These are phyloP conservation scores for Tolypocladium endophyticum DNA, from an alignment of 2,329 filamentous ascomycete species.

Conservation along the genomic window DNA sequence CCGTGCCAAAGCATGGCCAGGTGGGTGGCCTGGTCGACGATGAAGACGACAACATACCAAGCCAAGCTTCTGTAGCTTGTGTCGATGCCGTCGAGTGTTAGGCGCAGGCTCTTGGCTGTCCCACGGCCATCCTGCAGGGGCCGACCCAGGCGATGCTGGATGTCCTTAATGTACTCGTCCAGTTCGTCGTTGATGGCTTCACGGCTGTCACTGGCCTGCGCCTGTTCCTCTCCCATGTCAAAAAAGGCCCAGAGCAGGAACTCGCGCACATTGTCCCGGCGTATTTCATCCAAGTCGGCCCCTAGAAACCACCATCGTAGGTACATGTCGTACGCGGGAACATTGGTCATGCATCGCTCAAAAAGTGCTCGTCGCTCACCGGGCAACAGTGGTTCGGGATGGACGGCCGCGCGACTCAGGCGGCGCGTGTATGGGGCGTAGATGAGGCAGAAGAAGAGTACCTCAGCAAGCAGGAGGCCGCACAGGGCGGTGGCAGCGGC, in stretches of 20 bases:
- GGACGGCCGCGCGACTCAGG: constrained; percentile 25
- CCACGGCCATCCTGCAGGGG: constrained; percentile 44
- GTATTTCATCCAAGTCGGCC: constrained; percentile 44
- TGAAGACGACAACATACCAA: constrained; percentile 52
- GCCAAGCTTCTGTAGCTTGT: constrained; percentile 49
- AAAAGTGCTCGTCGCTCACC: constrained; percentile 45
- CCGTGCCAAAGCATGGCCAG: constrained; percentile 32
- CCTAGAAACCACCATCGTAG: constrained; percentile 57
- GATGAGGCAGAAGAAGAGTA: constrained; percentile 29
- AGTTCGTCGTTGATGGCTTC: constrained; percentile 28
- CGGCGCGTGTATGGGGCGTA: constrained; percentile 30
- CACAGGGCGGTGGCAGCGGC: constrained; percentile 10
- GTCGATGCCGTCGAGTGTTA: constrained; percentile 54
- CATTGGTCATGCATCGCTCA: constrained; percentile 40
- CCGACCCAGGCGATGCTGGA: constrained; percentile 42
- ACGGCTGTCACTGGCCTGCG: constrained; percentile 7
- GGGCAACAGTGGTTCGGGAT: constrained; percentile 30
- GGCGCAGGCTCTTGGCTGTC: constrained; percentile 43
- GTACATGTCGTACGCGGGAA: constrained; percentile 45
- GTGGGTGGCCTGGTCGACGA: constrained; percentile 42
- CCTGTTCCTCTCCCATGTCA: constrained; percentile 28
- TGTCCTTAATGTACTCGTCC: constrained; percentile 35
- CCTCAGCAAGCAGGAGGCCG: constrained; percentile 26
- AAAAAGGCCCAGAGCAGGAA: constrained; percentile 61
- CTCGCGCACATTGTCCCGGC: constrained; percentile 56